Evolutionary conservation across 75 land plant genomes (phyloP), one percentile per base, ranked within the genome.

Genomic region (Picea glauca): DNA sequence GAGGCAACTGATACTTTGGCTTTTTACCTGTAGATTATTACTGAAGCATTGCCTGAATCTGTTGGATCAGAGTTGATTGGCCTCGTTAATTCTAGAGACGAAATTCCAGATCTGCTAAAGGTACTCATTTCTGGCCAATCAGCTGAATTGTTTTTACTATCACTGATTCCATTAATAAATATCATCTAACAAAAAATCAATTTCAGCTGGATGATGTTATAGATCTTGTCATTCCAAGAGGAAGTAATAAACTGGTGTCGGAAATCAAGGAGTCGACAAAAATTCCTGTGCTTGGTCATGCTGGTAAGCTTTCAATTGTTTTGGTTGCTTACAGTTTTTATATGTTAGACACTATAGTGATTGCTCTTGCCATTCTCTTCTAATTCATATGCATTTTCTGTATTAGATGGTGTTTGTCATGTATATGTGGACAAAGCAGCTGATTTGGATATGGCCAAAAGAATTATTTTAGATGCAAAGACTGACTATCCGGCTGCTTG

Each of bases 171-270:
- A 30, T 54, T 77, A 26, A 26, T 82, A n/a, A 62, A 66, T 58
- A 40, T 14, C 1, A 20, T 13, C 72, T 80, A 11, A 70, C 9
- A 26, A 26, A 75, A 58, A 26, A 3, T 26, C 17, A 2, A 14
- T 58, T 74, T 8, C 93, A 95, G 99, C 87, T 98, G 83, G 99
- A 95, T 88, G 98, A 98, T 87, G 98, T 95, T 11, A 98, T 98
- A 63, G 99, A 98, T 85, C 93, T 98, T 76, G 99, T 98, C 20
- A 93, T 98, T 62, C 99, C 99, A 66, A 91, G 98, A 88, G 99
- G 99, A 50, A 94, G 98, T 84, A 94, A 94, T 78, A 89, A 89
- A 61, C 95, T 96, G 74, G 99, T 96, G 75, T 88, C 99, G 65
- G 89, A 94, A 72, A 94, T 96, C 62, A 94, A 96, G 82, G 84